Evolutionary conservation across 2,329 filamentous ascomycete species (phyloP).

Genomic region (Dactylellina haptotyla): DNA sequence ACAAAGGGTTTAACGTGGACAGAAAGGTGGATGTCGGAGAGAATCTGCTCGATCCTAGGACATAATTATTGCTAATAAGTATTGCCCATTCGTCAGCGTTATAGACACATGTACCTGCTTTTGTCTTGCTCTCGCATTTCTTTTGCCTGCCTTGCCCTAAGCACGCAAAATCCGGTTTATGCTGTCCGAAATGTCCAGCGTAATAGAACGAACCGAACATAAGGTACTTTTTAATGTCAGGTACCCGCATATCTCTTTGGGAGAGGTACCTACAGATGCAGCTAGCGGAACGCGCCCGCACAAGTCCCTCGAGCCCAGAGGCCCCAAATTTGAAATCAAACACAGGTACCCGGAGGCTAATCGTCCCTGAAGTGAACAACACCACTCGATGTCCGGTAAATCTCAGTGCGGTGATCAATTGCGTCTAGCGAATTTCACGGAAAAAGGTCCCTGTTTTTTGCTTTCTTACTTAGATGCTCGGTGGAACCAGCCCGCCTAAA

Average conservation of each 20-base stretch:
- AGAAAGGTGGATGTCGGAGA: slow-evolving; percentile 34
- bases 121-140: slow-evolving; percentile 34
- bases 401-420: slow-evolving; percentile 37
- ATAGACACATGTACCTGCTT: slow-evolving; percentile 49
- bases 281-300: slow-evolving; percentile 24
- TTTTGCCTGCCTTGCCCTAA: slow-evolving; percentile 41
- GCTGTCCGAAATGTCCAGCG: slow-evolving; percentile 54
- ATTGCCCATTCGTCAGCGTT: slow-evolving; percentile 39
- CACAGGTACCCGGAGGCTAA: slow-evolving; percentile 45
- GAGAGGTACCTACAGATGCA: slow-evolving; percentile 47
- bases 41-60: slow-evolving; percentile 44
- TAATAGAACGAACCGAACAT: slow-evolving; percentile 60
- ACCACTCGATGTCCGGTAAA: slow-evolving; percentile 14
- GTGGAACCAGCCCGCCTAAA: slow-evolving; percentile 40
- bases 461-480: slow-evolving; percentile 3
- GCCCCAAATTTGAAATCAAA: slow-evolving; percentile 51
- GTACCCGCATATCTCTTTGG: slow-evolving; percentile 50
- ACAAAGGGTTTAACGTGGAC: slow-evolving; percentile 22
- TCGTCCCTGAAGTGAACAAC: slow-evolving; percentile 22
- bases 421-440: slow-evolving; percentile 20
- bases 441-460: slow-evolving; percentile 31
- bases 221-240: slow-evolving; percentile 54
- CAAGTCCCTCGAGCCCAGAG: slow-evolving; percentile 20
- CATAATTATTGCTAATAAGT: slow-evolving; percentile 24
- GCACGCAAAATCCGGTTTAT: slow-evolving; percentile 58